Evolutionary conservation across 78 protist genomes (phyloP).

Genomic region (Acrasis kona): DNA sequence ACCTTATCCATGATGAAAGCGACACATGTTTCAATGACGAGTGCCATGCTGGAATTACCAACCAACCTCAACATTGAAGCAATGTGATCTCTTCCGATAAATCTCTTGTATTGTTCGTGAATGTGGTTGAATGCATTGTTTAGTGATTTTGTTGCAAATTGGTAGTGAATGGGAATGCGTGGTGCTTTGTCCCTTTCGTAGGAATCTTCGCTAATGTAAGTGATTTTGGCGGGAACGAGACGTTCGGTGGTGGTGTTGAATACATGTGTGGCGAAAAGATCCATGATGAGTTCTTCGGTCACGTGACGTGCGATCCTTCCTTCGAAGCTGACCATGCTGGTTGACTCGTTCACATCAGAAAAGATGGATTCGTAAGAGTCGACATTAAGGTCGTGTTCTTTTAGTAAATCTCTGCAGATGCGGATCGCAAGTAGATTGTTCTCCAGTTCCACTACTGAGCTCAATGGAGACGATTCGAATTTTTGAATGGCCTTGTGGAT

Average conservation of each 20-base stretch:
- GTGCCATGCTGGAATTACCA: not conserved
- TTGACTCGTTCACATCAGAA: slow-evolving; percentile 52
- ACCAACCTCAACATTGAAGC: not conserved
- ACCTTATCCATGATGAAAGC: not conserved
- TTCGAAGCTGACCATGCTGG: slow-evolving; percentile 48
- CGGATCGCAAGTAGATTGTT: slow-evolving; percentile 27
- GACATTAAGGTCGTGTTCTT: slow-evolving; percentile 27
- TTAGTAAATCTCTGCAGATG: slow-evolving; percentile 38
- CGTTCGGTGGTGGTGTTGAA: slow-evolving; percentile 44
- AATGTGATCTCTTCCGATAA: not conserved
- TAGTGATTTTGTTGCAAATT: slow-evolving; percentile 15
- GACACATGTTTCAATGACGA: not conserved
- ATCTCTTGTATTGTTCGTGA: slow-evolving; percentile 12
- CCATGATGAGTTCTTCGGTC: slow-evolving; percentile 35
- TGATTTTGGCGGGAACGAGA: slow-evolving; percentile 48
- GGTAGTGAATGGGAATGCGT: not conserved
- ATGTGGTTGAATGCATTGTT: slow-evolving; percentile 37
- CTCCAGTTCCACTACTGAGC: slow-evolving; percentile 42
- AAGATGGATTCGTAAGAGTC: slow-evolving; percentile 58
- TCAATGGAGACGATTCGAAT: slow-evolving; percentile 30
- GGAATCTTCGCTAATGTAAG: slow-evolving; percentile 19
- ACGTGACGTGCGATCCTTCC: slow-evolving; percentile 60
- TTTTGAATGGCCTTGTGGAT: slow-evolving; percentile 54
- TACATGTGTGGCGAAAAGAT: slow-evolving; percentile 53
- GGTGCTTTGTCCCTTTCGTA: not conserved